These are phyloP conservation scores for Strobilomyces echinocephalus DNA, from an alignment of 768 basidiomycete genomes.

Conservation along the genomic window DNA sequence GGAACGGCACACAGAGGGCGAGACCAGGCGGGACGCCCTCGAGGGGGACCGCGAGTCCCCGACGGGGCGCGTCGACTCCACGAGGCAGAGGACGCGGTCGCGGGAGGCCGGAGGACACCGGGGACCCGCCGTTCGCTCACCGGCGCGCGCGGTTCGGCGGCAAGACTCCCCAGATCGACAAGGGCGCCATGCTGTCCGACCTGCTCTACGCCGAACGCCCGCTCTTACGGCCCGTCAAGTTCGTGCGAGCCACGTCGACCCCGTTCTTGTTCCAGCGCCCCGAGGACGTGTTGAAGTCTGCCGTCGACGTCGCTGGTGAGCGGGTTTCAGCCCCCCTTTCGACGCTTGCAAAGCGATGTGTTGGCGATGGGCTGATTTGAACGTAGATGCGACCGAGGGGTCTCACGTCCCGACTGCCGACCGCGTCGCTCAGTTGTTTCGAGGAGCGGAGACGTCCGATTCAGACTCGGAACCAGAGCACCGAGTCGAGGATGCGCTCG, in stretches of 20 bases:
- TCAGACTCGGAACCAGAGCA: constrained; percentile 30
- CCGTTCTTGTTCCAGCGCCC: constrained; percentile 49
- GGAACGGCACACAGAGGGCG: constrained; percentile 6
- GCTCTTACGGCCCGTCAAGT: constrained; percentile 59
- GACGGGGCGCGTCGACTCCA: constrained; percentile 7
- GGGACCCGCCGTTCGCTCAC: background rate
- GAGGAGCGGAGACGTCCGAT: constrained; percentile 29
- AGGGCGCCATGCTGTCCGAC: constrained; percentile 49
- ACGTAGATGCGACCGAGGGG: constrained; percentile 30
- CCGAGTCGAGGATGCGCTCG: constrained; percentile 34
- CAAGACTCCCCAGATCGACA: constrained; percentile 1
- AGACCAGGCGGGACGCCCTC: constrained; percentile 14
- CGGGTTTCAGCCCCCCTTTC: too few relatives aligned
- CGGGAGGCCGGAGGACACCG: background rate
- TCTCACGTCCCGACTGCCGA: constrained; percentile 68
- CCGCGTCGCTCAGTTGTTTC: constrained; percentile 61
- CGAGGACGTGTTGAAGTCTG: constrained; percentile 58
- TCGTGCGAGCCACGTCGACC: constrained; percentile 57
- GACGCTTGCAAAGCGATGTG: too few relatives aligned
- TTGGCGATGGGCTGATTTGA: constrained; percentile 8
- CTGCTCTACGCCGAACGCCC: constrained; percentile 56
- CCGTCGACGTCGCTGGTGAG: constrained; percentile 46
- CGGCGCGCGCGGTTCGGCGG: constrained; percentile 1
- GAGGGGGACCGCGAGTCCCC: constrained; percentile 13
- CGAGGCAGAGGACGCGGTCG: constrained; percentile 19